Percentiles rank a stretch among this genome's conserved stretches.
These are phyloP conservation scores for Phytophthora parvispora DNA, from an alignment of 352 stramenopile genomes.

Conservation along the genomic window DNA sequence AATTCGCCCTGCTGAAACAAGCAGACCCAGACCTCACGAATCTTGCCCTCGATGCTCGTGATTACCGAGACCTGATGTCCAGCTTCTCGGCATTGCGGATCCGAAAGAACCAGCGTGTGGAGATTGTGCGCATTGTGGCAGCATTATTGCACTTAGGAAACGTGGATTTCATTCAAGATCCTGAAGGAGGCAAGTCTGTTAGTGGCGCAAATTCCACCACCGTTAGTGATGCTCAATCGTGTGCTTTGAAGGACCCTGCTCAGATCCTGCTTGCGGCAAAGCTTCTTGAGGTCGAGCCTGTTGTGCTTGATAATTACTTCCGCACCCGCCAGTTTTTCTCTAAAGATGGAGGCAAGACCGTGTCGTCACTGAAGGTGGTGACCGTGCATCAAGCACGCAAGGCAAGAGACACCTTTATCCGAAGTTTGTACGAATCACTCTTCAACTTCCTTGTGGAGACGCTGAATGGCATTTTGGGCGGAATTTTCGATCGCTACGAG, in stretches of 20 bases:
- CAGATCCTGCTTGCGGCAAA: slow-evolving; percentile 77
- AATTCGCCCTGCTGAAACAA: slow-evolving; percentile 75
- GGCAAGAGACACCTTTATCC: slow-evolving; percentile 83
- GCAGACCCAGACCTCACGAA: slow-evolving; percentile 51
- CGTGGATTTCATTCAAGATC: slow-evolving; percentile 78
- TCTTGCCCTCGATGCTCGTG: slow-evolving; percentile 65
- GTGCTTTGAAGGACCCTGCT: slow-evolving; percentile 69
- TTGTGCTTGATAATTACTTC: slow-evolving; percentile 90
- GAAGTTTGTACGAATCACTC: slow-evolving; percentile 81
- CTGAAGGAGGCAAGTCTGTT: slow-evolving; percentile 69
- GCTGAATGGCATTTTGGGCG: slow-evolving; percentile 82
- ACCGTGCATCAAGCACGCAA: slow-evolving; percentile 78
- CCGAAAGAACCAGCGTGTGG: slow-evolving; percentile 81
- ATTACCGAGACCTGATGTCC: slow-evolving; percentile 86
- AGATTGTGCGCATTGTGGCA: slow-evolving; percentile 83
- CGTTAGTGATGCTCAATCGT: slow-evolving; percentile 56
- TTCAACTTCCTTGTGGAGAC: slow-evolving; percentile 86
- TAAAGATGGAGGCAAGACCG: slow-evolving; percentile 74
- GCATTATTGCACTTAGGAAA: slow-evolving; percentile 84
- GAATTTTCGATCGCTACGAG: slow-evolving; percentile 87
- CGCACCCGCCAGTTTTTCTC: slow-evolving; percentile 85
- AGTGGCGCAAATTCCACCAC: slow-evolving; percentile 29
- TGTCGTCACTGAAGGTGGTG: slow-evolving; percentile 87
- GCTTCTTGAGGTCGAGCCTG: slow-evolving; percentile 80
- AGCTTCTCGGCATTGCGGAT: slow-evolving; percentile 85